Percentiles rank a stretch among this genome's conserved stretches.
phyloP scores from a whole-genome alignment of 305 asterid species.

The Vinca major region DNA sequence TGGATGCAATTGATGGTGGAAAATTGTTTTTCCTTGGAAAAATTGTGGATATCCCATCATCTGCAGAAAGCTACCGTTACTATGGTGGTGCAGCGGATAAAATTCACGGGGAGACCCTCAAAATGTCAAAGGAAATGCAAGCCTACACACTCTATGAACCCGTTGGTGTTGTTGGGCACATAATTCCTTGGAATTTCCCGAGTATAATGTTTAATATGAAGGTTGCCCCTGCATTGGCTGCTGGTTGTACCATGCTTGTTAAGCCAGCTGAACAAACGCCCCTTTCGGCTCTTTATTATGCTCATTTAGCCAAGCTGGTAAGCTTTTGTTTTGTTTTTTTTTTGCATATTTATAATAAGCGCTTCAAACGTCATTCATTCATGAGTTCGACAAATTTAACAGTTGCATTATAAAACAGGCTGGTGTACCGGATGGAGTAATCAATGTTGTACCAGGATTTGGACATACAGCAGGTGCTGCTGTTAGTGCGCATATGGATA shows the following conservation, averaged over 20 bases:
- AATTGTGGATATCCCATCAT: conserved; percentile 25
- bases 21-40: conserved; percentile 23
- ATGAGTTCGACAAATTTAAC: background rate
- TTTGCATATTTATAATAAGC: background rate
- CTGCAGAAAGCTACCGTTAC: conserved; percentile 23
- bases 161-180: conserved; percentile 40
- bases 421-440: conserved; percentile 37
- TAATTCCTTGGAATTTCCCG: conserved; percentile 42
- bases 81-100: conserved; percentile 43
- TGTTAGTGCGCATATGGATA: conserved; percentile 36
- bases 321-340: background rate
- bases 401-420: conserved; percentile 24
- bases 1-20: conserved; percentile 36
- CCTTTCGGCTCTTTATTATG: conserved; percentile 35
- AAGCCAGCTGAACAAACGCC: conserved; percentile 44
- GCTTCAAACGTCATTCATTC: background rate
- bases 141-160: conserved; percentile 38
- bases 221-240: conserved; percentile 35
- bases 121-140: conserved; percentile 29
- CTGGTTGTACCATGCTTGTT: conserved; percentile 41
- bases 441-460: conserved; percentile 33
- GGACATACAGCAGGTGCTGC: conserved; percentile 38
- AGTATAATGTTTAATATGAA: conserved; percentile 30
- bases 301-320: conserved; percentile 35
- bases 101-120: conserved; percentile 36